A percentile compares a stretch with the other conserved stretches of the same genome.
Conservation (phyloP, 768 basidiomycete genomes). For the Lanmaoa rubissima region DNA sequence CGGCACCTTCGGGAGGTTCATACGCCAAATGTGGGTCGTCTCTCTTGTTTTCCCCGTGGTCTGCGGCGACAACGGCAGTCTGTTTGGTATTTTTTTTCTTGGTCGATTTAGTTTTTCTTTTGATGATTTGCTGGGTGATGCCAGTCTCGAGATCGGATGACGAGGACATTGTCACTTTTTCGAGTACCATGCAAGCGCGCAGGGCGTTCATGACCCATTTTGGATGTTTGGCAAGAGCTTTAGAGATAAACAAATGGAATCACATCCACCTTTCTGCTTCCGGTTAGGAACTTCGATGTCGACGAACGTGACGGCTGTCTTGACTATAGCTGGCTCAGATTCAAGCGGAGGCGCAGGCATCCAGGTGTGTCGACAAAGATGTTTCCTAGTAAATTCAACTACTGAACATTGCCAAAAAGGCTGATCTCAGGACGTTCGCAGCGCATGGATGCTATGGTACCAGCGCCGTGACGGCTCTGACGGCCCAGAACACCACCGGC, state of each 20-base stretch:
- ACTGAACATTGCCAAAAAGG: constrained; percentile 41
- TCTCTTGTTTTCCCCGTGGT: constrained; percentile 50
- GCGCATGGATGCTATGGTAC: constrained; percentile 77
- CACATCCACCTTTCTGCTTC: not conserved
- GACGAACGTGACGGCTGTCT: constrained; percentile 34
- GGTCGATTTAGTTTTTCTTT: constrained; percentile 6
- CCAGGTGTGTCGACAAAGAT: constrained; percentile 48
- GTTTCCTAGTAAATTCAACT: not conserved
- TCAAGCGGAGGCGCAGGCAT: constrained; percentile 88
- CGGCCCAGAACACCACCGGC: constrained; percentile 85
- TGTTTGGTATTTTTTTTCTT: constrained; percentile 15
- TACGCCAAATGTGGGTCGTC: constrained; percentile 58
- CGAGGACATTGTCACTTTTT: constrained; percentile 15
- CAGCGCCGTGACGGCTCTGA: constrained; percentile 80
- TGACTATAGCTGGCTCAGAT: constrained; percentile 83
- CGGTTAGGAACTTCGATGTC: constrained; percentile 5
- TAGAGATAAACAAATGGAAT: constrained; percentile 24
- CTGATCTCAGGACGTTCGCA: constrained; percentile 84
- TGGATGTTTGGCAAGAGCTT: constrained; percentile 29
- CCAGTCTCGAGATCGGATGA: constrained; percentile 20
- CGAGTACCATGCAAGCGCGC: too few relatives aligned
- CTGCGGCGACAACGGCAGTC: constrained; percentile 6
- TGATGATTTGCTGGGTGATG: constrained; percentile 5
- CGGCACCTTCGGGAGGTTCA: constrained; percentile 53
- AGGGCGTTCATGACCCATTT: constrained; percentile 4